These are phyloP conservation scores for Atkinsonella texensis DNA, from an alignment of 2,329 filamentous ascomycete genomes.

Conservation along the genomic window DNA sequence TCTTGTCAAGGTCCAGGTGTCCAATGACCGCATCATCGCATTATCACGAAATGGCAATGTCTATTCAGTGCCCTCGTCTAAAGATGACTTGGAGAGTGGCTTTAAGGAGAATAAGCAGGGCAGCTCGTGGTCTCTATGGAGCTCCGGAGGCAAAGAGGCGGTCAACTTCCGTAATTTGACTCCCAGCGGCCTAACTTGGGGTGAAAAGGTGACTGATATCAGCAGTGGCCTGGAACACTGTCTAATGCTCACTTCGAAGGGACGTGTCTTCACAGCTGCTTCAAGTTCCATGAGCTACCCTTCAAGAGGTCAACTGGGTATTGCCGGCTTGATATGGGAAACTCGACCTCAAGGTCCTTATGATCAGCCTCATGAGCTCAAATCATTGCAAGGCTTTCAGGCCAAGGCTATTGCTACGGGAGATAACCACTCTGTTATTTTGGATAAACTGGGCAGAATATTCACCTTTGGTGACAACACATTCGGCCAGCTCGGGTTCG, in stretches of 20 bases:
- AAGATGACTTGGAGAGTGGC: constrained; percentile 55
- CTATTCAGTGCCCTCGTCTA: constrained; percentile 73
- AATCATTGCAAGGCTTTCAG: constrained; percentile 55
- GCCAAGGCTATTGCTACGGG: constrained; percentile 69
- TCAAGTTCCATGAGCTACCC: constrained; percentile 70
- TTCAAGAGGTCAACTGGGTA: constrained; percentile 71
- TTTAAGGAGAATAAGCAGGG: constrained; percentile 46
- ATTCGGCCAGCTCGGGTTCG: constrained; percentile 80
- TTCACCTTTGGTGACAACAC: constrained; percentile 90
- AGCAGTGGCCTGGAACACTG: constrained; percentile 75
- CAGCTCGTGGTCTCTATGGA: constrained; percentile 63
- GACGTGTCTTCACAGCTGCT: constrained; percentile 81
- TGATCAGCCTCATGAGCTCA: constrained; percentile 72
- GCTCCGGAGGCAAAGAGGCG: constrained; percentile 17
- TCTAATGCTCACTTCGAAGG: constrained; percentile 70
- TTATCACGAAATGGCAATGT: constrained; percentile 63
- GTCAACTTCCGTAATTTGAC: constrained; percentile 64
- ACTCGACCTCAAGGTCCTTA: constrained; percentile 66
- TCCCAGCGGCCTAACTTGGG: constrained; percentile 50
- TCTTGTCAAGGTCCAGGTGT: constrained; percentile 63
- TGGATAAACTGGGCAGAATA: constrained; percentile 63
- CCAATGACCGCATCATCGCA: constrained; percentile 71
- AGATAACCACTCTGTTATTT: constrained; percentile 72
- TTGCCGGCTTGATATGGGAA: constrained; percentile 70
- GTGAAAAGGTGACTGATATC: constrained; percentile 64